Evolutionary conservation across 1,284 basidiomycete species (phyloP).

Genomic region (Ceratobasidium sp.): DNA sequence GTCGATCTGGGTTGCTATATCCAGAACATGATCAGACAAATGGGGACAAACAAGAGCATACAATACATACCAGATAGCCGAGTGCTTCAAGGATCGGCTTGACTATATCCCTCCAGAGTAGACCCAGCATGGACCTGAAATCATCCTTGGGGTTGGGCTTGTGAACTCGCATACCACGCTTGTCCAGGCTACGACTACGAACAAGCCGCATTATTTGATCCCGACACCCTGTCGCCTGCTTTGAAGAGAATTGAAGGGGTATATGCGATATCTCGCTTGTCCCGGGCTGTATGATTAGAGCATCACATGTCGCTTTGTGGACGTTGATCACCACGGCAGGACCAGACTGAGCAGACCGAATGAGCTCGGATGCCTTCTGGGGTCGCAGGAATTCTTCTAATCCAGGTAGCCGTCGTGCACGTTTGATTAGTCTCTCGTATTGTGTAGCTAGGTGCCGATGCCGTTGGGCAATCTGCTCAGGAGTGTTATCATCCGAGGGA

Average conservation of each 20-base stretch:
- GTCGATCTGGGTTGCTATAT: neutral
- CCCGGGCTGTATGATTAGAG: neutral
- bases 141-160: neutral
- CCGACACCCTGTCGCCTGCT: neutral
- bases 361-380: neutral
- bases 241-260: constrained; percentile 3
- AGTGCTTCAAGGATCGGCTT: constrained; percentile 31
- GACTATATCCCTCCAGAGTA: constrained; percentile 44
- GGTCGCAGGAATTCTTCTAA: neutral
- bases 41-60: neutral
- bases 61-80: neutral
- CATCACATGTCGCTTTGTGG: neutral
- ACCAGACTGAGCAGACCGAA: neutral
- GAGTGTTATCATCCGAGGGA: neutral
- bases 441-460: constrained; percentile 4
- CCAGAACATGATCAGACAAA: neutral
- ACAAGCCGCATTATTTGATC: neutral
- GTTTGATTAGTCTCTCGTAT: neutral
- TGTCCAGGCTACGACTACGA: neutral
- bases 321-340: constrained; percentile 15
- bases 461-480: neutral
- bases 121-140: neutral
- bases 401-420: neutral
- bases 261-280: neutral
- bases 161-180: neutral